Conservation (phyloP, 176 grass and related monocot genomes). For the Cenchrus americanus region DNA sequence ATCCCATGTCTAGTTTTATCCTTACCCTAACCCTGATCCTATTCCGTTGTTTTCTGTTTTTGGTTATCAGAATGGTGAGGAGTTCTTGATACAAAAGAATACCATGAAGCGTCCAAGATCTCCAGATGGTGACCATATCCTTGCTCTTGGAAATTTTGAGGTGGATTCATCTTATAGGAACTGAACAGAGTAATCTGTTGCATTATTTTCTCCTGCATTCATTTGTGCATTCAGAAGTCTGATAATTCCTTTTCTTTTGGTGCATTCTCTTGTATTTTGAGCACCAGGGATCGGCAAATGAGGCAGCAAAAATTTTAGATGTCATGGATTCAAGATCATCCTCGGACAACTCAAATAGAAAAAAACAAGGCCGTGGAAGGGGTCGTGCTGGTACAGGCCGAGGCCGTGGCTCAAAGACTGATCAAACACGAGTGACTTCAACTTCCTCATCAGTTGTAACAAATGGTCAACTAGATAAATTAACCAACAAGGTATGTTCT, state of each 20-base stretch:
- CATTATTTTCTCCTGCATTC: constrained; percentile 18
- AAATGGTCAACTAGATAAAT: constrained; percentile 85
- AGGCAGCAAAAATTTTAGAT: constrained; percentile 60
- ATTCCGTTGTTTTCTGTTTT: constrained; percentile 37
- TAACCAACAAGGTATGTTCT: constrained; percentile 55
- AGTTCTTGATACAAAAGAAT: constrained; percentile 96
- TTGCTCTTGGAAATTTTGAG: constrained; percentile 66
- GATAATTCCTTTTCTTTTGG: constrained; percentile 12
- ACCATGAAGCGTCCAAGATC: constrained; percentile 72
- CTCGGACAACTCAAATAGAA: constrained; percentile 69
- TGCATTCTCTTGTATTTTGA: constrained; percentile 46
- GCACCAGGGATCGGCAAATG: constrained; percentile 59
- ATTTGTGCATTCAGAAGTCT: not conserved
- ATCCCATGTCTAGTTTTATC: not conserved
- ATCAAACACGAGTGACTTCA: constrained; percentile 58
- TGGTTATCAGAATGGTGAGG: constrained; percentile 63
- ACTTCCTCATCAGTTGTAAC: constrained; percentile 46
- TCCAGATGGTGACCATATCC: constrained; percentile 52
- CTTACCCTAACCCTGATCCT: not conserved
- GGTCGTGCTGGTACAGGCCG: constrained; percentile 70
- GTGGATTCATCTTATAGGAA: constrained; percentile 46
- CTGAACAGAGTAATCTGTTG: not conserved
- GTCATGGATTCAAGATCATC: constrained; percentile 51
- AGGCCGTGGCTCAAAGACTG: constrained; percentile 77
- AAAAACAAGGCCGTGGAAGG: constrained; percentile 82